These are phyloP conservation scores for Magnaporthiopsis poae DNA, from an alignment of 2,329 filamentous ascomycete species.

Conservation along the genomic window DNA sequence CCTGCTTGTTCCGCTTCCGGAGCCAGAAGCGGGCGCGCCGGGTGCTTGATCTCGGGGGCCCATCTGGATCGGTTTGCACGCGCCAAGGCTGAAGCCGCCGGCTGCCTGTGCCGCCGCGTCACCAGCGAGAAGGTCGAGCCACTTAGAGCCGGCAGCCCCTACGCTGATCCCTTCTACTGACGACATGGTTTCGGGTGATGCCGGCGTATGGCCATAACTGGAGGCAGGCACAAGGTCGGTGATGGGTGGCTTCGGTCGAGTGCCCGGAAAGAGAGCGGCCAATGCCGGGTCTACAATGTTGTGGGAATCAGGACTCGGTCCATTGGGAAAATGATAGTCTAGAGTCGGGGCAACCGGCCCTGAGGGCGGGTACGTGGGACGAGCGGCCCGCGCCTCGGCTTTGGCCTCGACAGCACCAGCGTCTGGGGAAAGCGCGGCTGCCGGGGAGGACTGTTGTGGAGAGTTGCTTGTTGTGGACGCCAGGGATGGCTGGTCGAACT, in stretches of 20 bases:
- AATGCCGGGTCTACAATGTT: conserved; percentile 6
- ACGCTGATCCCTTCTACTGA: conserved; percentile 8
- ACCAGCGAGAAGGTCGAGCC: conserved; percentile 22
- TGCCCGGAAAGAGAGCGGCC: conserved; percentile 4
- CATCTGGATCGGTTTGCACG: background rate
- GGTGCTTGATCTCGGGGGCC: background rate
- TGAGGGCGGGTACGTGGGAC: background rate
- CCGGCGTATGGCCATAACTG: background rate
- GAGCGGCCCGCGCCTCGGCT: background rate
- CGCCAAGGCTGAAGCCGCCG: conserved; percentile 17
- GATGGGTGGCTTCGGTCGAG: background rate
- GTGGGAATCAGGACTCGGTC: conserved; percentile 2
- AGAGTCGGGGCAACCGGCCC: conserved; percentile 6
- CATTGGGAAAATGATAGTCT: conserved; percentile 6
- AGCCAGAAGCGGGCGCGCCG: background rate
- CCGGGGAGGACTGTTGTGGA: conserved; percentile 1
- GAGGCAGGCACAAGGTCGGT: background rate
- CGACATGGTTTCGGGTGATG: conserved; percentile 1
- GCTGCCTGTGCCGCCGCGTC: conserved; percentile 23
- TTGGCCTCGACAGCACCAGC: background rate
- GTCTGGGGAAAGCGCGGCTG: background rate
- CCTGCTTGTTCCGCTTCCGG: conserved; percentile 18
- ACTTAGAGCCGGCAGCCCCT: conserved; percentile 22
- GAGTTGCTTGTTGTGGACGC: background rate
- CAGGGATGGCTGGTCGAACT: background rate